A percentile compares a stretch with the other conserved stretches of the same genome.
Conservation (phyloP, 345 rosid species). For the Stellera chamaejasme region DNA sequence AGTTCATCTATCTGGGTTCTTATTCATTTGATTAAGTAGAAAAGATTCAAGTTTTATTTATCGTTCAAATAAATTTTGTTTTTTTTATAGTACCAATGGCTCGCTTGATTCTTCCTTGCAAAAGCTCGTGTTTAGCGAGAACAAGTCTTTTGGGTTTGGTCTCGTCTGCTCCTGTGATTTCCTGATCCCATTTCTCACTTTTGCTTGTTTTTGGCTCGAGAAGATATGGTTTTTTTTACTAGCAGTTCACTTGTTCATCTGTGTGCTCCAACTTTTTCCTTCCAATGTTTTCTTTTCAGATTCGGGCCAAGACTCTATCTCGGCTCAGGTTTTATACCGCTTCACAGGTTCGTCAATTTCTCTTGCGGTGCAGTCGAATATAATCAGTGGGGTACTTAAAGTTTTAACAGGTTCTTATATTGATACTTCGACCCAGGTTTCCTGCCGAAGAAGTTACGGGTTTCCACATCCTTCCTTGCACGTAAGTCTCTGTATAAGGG, state of each 20-base stretch:
- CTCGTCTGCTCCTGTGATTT: slow-evolving; percentile 77
- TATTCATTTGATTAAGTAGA: not conserved
- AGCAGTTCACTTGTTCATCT: not conserved
- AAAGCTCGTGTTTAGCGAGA: slow-evolving; percentile 65
- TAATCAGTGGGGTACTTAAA: too few relatives aligned
- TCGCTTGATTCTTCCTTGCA: slow-evolving; percentile 73
- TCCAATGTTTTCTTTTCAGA: slow-evolving; percentile 12
- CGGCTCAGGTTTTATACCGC: slow-evolving; percentile 32
- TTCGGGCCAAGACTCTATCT: slow-evolving; percentile 29
- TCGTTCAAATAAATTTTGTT: not conserved
- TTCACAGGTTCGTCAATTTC: slow-evolving; percentile 45
- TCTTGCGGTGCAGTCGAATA: not conserved
- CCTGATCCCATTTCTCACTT: slow-evolving; percentile 12
- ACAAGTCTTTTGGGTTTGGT: slow-evolving; percentile 67
- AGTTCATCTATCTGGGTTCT: slow-evolving; percentile 21
- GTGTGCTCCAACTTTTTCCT: not conserved
- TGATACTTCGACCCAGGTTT: slow-evolving; percentile 26
- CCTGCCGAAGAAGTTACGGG: slow-evolving; percentile 28
- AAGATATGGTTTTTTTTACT: not conserved
- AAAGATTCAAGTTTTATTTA: not conserved
- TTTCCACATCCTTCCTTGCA: slow-evolving; percentile 22
- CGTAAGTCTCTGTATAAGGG: not conserved
- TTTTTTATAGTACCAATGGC: slow-evolving; percentile 44
- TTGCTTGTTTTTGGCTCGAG: not conserved
- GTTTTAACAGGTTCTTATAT: not conserved